Base-by-base conservation (phyloP, 2,329 filamentous ascomycete genomes). In the Aureobasidium mangrovei region DNA sequence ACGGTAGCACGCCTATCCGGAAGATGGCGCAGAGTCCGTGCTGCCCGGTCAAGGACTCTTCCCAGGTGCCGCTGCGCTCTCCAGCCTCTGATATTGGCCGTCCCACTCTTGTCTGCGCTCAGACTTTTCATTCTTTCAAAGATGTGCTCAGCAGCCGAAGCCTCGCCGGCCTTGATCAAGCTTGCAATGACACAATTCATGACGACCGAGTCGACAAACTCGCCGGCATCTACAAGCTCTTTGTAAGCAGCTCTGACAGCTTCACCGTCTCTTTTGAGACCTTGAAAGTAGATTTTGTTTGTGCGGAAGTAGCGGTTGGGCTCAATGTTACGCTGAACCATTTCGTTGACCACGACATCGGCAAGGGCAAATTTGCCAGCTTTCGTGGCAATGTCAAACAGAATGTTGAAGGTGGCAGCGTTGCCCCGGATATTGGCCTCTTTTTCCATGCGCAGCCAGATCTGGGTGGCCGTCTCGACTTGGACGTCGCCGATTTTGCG, bases 391-490 rank as follows among this genome's bases (percentile, higher is more conserved):
- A 89, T 80, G 64, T 96, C 87, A 62, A 95, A 96, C 9, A 98
- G 77, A 44, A 96, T 86, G 65, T 93, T 95, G 70, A 98, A 94
- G 0, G 91, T 95, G n/a, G 90, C 84, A 46, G 82, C 77, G 61
- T 86, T 86, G 35, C 80, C 84, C 60, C 73, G 72, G 10, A 89
- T 68, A 1, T 80, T 78, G 2, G 83, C 83, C 4, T 81, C 72
- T 44, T 80, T 77, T 69, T 98, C 93, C 90, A 97, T 97, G 62
- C 93, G 83, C 60, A 81, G 83, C 91, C 91, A 98, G 27, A 94
- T 70, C 45, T 82, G 79, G 43, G 98, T 74, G 0, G 88, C 84
- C 4, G 81, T 78, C 67, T 87, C 74, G 41, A 88, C 69, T 66
- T 90, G 78, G 39, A 77, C 63, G 42, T 78, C 74, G 43, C 80